Conservation (phyloP, 495 filamentous ascomycete genomes). For the Wilcoxina mikolae region DNA sequence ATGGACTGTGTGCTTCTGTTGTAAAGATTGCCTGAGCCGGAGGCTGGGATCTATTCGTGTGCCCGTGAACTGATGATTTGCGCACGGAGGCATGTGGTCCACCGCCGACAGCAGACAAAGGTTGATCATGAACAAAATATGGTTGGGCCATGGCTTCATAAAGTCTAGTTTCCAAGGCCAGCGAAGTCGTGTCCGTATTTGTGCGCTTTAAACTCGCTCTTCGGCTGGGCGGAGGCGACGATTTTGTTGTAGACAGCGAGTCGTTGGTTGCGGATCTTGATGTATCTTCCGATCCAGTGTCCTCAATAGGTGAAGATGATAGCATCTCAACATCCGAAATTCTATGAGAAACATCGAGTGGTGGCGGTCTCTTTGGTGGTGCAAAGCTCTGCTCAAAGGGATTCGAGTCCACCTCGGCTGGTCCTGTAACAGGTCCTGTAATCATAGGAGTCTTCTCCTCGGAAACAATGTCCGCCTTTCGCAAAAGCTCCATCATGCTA, state of each 20-base stretch:
- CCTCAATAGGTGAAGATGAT: constrained; percentile 3
- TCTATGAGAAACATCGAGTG: not conserved
- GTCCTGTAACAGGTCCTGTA: constrained; percentile 37
- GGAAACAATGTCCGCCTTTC: constrained; percentile 55
- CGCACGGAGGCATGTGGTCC: constrained; percentile 19
- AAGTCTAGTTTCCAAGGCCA: constrained; percentile 64
- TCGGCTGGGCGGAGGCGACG: constrained; percentile 39
- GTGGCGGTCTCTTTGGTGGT: not conserved
- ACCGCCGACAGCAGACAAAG: constrained; percentile 29
- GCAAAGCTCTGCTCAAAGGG: constrained; percentile 24
- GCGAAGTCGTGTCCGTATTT: constrained; percentile 61
- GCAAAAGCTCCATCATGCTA: constrained; percentile 75
- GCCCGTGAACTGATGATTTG: constrained; percentile 49
- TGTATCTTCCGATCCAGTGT: constrained; percentile 34
- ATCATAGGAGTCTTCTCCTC: constrained; percentile 25
- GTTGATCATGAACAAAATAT: constrained; percentile 38
- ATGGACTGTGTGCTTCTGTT: constrained; percentile 71
- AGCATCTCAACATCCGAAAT: not conserved
- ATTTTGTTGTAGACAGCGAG: constrained; percentile 38
- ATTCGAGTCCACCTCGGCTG: constrained; percentile 31
- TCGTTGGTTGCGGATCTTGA: constrained; percentile 44
- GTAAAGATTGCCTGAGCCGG: constrained; percentile 94
- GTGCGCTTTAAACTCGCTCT: constrained; percentile 72
- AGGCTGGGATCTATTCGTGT: constrained; percentile 77
- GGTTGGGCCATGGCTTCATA: constrained; percentile 81